Conservation (phyloP, 192 early-diverging fungal species). For the Geosiphon pyriformis region DNA sequence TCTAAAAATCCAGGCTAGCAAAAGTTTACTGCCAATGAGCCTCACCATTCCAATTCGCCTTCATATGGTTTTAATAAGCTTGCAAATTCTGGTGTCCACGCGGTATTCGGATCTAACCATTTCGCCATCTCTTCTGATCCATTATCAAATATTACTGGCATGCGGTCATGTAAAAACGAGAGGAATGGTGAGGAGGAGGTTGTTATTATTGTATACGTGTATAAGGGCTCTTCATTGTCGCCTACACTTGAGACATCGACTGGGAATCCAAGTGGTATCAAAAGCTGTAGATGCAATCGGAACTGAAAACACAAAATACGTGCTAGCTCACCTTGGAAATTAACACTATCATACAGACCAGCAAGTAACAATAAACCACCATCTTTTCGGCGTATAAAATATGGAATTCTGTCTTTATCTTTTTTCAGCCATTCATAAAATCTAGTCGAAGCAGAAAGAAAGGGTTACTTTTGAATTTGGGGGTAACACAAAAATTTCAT, state of each 20-base stretch:
- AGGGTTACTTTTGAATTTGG: neutral
- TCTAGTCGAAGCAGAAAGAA: conserved; percentile 21
- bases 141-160: conserved; percentile 53
- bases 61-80: conserved; percentile 43
- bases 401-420: conserved; percentile 41
- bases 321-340: conserved; percentile 28
- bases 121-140: conserved; percentile 31
- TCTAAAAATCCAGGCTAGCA: neutral
- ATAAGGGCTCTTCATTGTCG: conserved; percentile 27
- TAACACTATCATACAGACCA: conserved; percentile 40
- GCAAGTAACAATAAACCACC: conserved; percentile 47
- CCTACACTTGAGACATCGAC: too few species aligned
- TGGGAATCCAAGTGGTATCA: too few species aligned
- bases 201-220: conserved; percentile 49
- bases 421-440: conserved; percentile 55
- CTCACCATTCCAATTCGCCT: conserved; percentile 31
- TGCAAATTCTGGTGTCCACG: conserved; percentile 33
- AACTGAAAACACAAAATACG: too few species aligned
- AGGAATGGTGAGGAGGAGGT: conserved; percentile 39
- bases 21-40: neutral
- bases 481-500: neutral
- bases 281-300: too few species aligned
- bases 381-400: conserved; percentile 43
- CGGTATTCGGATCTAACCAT: conserved; percentile 43
- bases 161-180: conserved; percentile 49